Conservation (phyloP, 1,139 yeast species). For the Taphrina pruni region DNA sequence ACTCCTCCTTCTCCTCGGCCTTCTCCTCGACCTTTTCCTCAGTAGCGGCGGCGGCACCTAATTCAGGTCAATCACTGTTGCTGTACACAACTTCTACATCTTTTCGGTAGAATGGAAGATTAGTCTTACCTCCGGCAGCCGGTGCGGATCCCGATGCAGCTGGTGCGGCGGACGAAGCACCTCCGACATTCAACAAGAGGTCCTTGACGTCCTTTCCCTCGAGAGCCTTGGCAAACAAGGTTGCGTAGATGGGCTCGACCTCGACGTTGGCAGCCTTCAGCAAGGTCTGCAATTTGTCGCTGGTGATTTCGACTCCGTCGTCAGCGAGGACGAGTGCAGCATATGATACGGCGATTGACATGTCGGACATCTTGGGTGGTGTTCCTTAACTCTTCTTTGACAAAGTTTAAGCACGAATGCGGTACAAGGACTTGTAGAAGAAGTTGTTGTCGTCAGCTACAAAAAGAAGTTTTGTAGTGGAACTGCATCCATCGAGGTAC, state of each 20-base stretch:
- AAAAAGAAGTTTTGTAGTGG: slow-evolving; percentile 9
- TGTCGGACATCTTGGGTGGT: slow-evolving; percentile 23
- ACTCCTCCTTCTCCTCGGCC: slow-evolving; percentile 62
- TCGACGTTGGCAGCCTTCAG: slow-evolving; percentile 89
- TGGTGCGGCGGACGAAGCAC: slow-evolving; percentile 68
- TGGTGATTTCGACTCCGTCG: slow-evolving; percentile 46
- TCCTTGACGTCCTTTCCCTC: slow-evolving; percentile 96
- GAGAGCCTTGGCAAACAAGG: slow-evolving; percentile 93
- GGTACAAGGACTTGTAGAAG: slow-evolving; percentile 23
- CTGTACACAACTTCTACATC: background rate
- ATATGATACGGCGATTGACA: slow-evolving; percentile 41
- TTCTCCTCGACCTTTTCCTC: slow-evolving; percentile 52
- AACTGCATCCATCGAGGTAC: slow-evolving; percentile 1
- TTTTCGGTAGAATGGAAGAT: background rate
- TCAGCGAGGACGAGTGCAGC: slow-evolving; percentile 44
- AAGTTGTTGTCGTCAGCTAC: background rate
- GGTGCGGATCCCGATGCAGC: slow-evolving; percentile 61
- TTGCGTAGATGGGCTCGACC: slow-evolving; percentile 83
- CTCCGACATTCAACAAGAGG: slow-evolving; percentile 79
- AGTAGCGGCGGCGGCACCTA: slow-evolving; percentile 63
- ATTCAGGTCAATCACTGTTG: background rate
- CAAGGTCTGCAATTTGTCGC: slow-evolving; percentile 87
- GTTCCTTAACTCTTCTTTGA: slow-evolving; percentile 27
- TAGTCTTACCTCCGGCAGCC: slow-evolving; percentile 37
- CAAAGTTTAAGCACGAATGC: slow-evolving; percentile 30